Base-by-base conservation (phyloP, 2,329 filamentous ascomycete genomes). In the Neobulgaria alba region DNA sequence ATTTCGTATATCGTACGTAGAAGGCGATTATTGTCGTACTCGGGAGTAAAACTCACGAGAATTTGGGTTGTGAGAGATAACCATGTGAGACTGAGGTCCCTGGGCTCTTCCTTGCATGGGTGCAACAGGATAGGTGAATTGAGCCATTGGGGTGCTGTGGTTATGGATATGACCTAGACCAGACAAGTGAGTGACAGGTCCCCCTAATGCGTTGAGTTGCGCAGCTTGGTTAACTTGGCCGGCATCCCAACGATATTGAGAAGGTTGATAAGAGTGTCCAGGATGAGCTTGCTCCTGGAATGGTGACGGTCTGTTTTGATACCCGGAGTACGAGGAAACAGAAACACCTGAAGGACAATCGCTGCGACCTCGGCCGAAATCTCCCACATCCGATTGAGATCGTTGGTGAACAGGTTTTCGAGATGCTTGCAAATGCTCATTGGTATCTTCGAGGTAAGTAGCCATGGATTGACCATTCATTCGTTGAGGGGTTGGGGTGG, bases 301-400 rank as follows among this genome's bases (percentile, higher is more conserved):
- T 14, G 29, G 30, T 23, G 40, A 19, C 2, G 21, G 20, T n/a
- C 38, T 14, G 14, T 31, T 26, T n/a, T 46, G 36, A 31, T 32
- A 31, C 21, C 15, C 20, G 10, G 19, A 10, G 9, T 42, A 38
- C 12, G 34, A 34, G 14, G 35, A 36, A 29, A 42, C 36, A 9
- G 40, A 38, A 29, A 45, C 41, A 32, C 45, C 43, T 12, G 32
- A 23, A 16, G 33, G 30, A 5, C n/a, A 41, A 18, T 33, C 45
- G 17, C 41, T 26, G 23, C 7, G 17, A 18, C 8, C 15, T 20
- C 4, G 33, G 14, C 33, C 29, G 10, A 53, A 44, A 18, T 41
- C 36, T 30, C 46, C 38, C 19, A 57, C 43, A 34, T 59, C 56
- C 4, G 57, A 58, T 18, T 51, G 54, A n/a, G 56, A 57, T 16